Base-by-base conservation (phyloP, 1,284 basidiomycete species). In the Irpex sp. region DNA sequence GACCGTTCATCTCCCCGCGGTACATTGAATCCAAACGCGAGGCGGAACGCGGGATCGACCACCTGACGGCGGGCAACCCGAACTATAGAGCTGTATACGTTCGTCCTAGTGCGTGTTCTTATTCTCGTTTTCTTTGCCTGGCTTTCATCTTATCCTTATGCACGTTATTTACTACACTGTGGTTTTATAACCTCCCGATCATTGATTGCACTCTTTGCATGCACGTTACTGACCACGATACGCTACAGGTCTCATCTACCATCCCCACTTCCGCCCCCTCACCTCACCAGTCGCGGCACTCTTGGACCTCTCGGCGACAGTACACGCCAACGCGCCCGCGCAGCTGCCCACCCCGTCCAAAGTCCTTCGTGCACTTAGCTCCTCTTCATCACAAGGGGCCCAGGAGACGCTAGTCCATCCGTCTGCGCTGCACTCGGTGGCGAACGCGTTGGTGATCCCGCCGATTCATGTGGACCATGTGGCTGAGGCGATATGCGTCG, bases 401-500 rank as follows among this genome's bases (percentile, higher is more conserved):
- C 70, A 58, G 31, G 67, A 74, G 51, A 62, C 70, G 47, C 65
- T 67, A 63, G 69, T 73, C n/a, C 61, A 69, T 60, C 70, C 77
- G 40, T 85, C 87, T 26, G 73, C 84, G 8, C 75, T 88, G 36
- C 82, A 88, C 44, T 88, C 93, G 1, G 78, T 98, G 37, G 87
- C 93, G 3, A 88, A 91, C 62, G 87, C 91, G 21, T 75, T 97
- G 64, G 85, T 84, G 9, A 90, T 91, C 60, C 93, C 91, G 31
- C 96, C 97, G 0, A 87, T 99, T 57, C 97, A 99, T 73, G 94
- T 98, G 31, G 97, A 99, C 71, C 95, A 97, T 65, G 94, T 99
- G 47, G 97, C 92, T 1, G 87, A 91, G 69, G 94, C 96, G 0
- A 85, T 95, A 7, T 88, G 88, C 66, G 76, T 79, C n/a, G 79